Conservation (phyloP, 2,329 filamentous ascomycete genomes). For the Hypoxylon rubiginosum region DNA sequence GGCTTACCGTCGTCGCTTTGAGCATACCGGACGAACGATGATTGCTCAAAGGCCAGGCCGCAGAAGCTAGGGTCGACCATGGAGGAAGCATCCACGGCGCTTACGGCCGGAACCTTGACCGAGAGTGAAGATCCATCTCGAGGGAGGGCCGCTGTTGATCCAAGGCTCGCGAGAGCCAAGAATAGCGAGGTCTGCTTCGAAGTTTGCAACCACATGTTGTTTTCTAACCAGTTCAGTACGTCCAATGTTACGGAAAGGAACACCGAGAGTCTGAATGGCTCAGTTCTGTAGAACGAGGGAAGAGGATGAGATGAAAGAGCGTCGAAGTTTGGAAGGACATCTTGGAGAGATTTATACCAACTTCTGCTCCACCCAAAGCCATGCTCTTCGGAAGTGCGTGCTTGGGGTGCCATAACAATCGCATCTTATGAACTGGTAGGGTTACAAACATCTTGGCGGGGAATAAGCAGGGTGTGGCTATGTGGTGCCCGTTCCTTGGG, state of each 20-base stretch:
- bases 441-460: constrained; percentile 5
- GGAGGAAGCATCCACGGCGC: constrained; percentile 38
- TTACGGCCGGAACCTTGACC: constrained; percentile 36
- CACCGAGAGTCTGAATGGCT: not conserved
- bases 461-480: constrained; percentile 22
- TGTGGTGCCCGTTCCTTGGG: constrained; percentile 9
- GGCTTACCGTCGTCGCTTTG: constrained; percentile 49
- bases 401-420: constrained; percentile 26
- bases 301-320: constrained; percentile 3
- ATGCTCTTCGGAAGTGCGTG: constrained; percentile 22
- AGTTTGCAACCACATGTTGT: constrained; percentile 33
- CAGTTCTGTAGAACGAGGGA: not conserved
- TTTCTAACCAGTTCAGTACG: not conserved
- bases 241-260: constrained; percentile 2
- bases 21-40: constrained; percentile 53
- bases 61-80: constrained; percentile 48
- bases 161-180: constrained; percentile 34
- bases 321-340: constrained; percentile 21
- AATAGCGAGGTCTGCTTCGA: constrained; percentile 28
- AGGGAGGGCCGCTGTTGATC: constrained; percentile 38
- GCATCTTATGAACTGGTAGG: constrained; percentile 25
- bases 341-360: constrained; percentile 39
- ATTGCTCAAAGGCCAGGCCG: constrained; percentile 53
- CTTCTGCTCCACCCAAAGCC: constrained; percentile 13
- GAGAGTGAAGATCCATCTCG: constrained; percentile 28